A percentile compares a stretch with the other conserved stretches of the same genome.
phyloP scores from a whole-genome alignment of 2,329 filamentous ascomycete genomes.

The Didymosphaeria variabile region DNA sequence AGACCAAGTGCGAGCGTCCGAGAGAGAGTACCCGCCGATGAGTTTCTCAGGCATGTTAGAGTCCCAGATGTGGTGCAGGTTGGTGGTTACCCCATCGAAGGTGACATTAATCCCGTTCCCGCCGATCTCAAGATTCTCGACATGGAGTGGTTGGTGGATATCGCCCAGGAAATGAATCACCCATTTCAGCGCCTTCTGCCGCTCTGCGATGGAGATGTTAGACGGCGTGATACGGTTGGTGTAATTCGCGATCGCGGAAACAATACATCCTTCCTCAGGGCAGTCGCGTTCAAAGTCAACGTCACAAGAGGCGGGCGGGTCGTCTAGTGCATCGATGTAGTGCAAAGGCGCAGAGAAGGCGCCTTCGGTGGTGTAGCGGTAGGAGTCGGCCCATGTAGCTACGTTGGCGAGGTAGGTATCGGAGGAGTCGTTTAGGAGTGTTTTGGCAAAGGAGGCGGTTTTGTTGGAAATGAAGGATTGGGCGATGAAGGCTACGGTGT shows the following conservation, averaged over 20 bases:
- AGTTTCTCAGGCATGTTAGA: slow-evolving; percentile 55
- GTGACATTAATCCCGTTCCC: slow-evolving; percentile 57
- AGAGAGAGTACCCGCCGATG: slow-evolving; percentile 49
- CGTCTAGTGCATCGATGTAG: slow-evolving; percentile 62
- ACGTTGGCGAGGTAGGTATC: slow-evolving; percentile 60
- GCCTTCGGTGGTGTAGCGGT: slow-evolving; percentile 59
- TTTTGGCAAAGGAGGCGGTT: slow-evolving; percentile 56
- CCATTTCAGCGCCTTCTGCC: slow-evolving; percentile 59
- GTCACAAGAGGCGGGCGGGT: slow-evolving; percentile 58
- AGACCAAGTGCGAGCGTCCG: slow-evolving; percentile 52
- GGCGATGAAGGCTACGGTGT: slow-evolving; percentile 64
- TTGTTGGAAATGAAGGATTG: slow-evolving; percentile 56
- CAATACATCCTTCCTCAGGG: slow-evolving; percentile 58
- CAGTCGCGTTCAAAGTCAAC: slow-evolving; percentile 63
- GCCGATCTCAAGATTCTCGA: slow-evolving; percentile 57
- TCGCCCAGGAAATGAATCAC: slow-evolving; percentile 72
- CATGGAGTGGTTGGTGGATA: slow-evolving; percentile 75
- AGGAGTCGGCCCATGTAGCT: slow-evolving; percentile 64
- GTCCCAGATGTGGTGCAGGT: slow-evolving; percentile 58
- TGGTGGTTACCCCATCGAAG: slow-evolving; percentile 52
- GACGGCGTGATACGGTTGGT: slow-evolving; percentile 50
- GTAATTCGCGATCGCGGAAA: slow-evolving; percentile 63
- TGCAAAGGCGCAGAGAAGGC: slow-evolving; percentile 59
- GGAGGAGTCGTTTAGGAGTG: slow-evolving; percentile 55
- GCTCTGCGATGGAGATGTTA: slow-evolving; percentile 41